Evolutionary conservation across 2,329 filamentous ascomycete species (phyloP).

Genomic region (Penicillium sp.): DNA sequence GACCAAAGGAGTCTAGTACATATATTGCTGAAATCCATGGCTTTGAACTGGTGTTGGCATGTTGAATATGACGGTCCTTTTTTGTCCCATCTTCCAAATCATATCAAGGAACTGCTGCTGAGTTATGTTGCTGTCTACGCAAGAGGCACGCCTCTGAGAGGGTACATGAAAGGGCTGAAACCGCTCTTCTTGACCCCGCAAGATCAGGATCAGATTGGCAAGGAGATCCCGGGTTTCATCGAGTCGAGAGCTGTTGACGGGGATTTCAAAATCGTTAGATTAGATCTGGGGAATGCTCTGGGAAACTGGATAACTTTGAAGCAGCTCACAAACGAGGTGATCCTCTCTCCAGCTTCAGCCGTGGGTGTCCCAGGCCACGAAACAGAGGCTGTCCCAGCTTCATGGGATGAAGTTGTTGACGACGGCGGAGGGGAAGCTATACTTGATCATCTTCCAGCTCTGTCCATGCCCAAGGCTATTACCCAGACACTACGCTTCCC

Average conservation of each 20-base stretch:
- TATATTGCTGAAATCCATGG: slow-evolving; percentile 52
- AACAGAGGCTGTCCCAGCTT: slow-evolving; percentile 28
- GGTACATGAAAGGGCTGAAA: slow-evolving; percentile 46
- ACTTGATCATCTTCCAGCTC: not conserved
- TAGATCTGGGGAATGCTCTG: slow-evolving; percentile 54
- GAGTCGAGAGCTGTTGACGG: slow-evolving; percentile 11
- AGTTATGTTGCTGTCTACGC: slow-evolving; percentile 56
- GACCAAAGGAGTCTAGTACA: slow-evolving; percentile 48
- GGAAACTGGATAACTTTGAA: slow-evolving; percentile 50
- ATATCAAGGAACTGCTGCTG: slow-evolving; percentile 53
- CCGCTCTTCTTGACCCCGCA: slow-evolving; percentile 45
- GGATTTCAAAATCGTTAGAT: slow-evolving; percentile 46
- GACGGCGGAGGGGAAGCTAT: not conserved
- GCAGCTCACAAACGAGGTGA: slow-evolving; percentile 47
- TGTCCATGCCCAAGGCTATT: slow-evolving; percentile 21
- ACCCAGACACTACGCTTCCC: slow-evolving; percentile 43
- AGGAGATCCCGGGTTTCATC: slow-evolving; percentile 8
- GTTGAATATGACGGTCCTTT: slow-evolving; percentile 57
- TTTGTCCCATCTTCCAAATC: slow-evolving; percentile 50
- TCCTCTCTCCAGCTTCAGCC: slow-evolving; percentile 25
- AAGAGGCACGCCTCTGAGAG: slow-evolving; percentile 38
- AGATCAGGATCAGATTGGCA: slow-evolving; percentile 4
- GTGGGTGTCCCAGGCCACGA: not conserved
- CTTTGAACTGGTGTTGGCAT: slow-evolving; percentile 56
- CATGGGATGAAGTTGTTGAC: slow-evolving; percentile 41